phyloP scores from a whole-genome alignment of 208 protist genomes.

The Hexamita inflata region DNA sequence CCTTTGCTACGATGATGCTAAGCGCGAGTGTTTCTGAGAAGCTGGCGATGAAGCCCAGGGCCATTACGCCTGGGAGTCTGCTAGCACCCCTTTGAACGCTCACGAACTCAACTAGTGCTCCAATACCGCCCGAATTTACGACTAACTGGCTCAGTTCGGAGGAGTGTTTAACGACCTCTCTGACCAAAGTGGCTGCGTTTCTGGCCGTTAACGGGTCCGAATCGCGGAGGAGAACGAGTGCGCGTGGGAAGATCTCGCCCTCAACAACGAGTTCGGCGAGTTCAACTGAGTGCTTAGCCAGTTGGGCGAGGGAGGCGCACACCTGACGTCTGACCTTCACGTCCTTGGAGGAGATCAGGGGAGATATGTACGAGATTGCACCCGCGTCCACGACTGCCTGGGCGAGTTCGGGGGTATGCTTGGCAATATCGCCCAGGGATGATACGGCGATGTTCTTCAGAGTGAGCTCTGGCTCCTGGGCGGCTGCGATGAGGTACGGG shows the following conservation, averaged over 20 bases:
- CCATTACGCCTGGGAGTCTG: constrained; percentile 84
- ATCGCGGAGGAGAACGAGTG: constrained; percentile 79
- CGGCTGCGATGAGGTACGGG: constrained; percentile 77
- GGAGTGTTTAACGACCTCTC: constrained; percentile 90
- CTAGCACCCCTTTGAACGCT: constrained; percentile 66
- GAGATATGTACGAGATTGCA: constrained; percentile 79
- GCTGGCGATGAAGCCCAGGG: constrained; percentile 85
- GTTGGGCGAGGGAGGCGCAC: constrained; percentile 74
- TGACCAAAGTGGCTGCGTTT: constrained; percentile 82
- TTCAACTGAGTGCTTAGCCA: constrained; percentile 90
- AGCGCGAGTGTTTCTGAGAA: constrained; percentile 85
- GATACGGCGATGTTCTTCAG: constrained; percentile 83
- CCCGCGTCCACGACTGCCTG: constrained; percentile 79
- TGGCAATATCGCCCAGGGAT: constrained; percentile 74
- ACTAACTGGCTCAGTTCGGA: constrained; percentile 83
- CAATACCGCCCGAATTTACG: constrained; percentile 81
- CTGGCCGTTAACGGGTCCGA: constrained; percentile 76
- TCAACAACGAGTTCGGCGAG: constrained; percentile 90
- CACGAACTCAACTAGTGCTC: constrained; percentile 87
- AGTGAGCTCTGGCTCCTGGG: constrained; percentile 87
- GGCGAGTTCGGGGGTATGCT: constrained; percentile 74
- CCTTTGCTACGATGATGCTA: constrained; percentile 74
- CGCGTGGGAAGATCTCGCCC: constrained; percentile 86
- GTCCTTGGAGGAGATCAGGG: constrained; percentile 75
- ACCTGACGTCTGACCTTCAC: constrained; percentile 81